These are phyloP conservation scores for Chamaenerion angustifolium DNA, from an alignment of 345 rosid species.

Conservation along the genomic window DNA sequence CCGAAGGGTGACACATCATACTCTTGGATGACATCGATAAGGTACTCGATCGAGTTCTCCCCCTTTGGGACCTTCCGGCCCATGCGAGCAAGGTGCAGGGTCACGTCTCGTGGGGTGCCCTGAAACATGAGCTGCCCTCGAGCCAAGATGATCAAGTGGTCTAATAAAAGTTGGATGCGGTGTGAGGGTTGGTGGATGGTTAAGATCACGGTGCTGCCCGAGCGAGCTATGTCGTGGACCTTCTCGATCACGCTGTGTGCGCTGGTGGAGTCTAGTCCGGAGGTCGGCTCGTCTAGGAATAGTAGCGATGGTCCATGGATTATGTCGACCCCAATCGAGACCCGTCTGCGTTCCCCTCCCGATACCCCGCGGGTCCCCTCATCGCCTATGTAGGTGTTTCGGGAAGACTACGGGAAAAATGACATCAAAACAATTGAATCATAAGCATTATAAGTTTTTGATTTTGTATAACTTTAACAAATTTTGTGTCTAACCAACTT, in stretches of 20 bases:
- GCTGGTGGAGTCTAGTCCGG: conserved; percentile 54
- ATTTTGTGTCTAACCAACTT: no score
- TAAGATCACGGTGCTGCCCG: conserved; percentile 57
- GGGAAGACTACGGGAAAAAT: conserved; percentile 13
- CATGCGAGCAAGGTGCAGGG: conserved; percentile 38
- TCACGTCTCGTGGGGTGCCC: conserved; percentile 41
- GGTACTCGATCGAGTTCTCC: conserved; percentile 39
- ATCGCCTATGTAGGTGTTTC: conserved; percentile 35
- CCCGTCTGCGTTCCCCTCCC: conserved; percentile 50
- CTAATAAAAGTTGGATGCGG: conserved; percentile 40
- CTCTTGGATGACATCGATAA: conserved; percentile 48
- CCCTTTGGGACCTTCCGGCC: conserved; percentile 45
- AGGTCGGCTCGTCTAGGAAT: conserved; percentile 67
- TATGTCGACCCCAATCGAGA: conserved; percentile 53
- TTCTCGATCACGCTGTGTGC: conserved; percentile 54
- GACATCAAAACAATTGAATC: background rate
- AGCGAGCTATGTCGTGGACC: conserved; percentile 45
- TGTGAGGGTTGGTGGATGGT: conserved; percentile 62
- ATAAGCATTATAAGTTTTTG: no score
- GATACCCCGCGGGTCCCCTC: conserved; percentile 52
- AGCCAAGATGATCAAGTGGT: conserved; percentile 49
- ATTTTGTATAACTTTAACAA: no score
- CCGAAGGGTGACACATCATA: conserved; percentile 46
- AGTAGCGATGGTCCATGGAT: conserved; percentile 50
- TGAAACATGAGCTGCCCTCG: conserved; percentile 62